Evolutionary conservation across 345 rosid genomes (phyloP), one percentile per base, ranked within the genome.

Genomic region (Brassica juncea): DNA sequence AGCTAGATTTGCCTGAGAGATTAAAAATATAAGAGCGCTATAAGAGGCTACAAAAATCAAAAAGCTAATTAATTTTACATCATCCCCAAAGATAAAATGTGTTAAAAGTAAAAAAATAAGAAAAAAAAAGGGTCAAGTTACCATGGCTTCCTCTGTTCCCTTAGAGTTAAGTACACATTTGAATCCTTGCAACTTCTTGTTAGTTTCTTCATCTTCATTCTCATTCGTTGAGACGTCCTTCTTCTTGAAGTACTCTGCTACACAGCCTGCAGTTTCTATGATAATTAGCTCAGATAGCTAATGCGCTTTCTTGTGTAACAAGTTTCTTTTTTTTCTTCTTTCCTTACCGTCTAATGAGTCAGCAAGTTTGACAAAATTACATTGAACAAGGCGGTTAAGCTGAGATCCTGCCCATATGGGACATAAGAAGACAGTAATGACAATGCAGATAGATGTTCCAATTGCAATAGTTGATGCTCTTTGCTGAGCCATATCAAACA

Each of bases 381-480:
- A 84, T 42, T 77, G 83, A 74, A 84, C 78, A 66, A 89, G 85
- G 66, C 62, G 76, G 76, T 93, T 93, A 76, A 93, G 97, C 81
- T 93, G 91, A 32, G 68, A 66, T 8, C 97, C 94, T 3, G 94
- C 98, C 97, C 97, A 93, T 6, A 88, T 84, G 66, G 94, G 98
- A 67, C 80, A 91, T 62, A 87, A 44, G 57, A 87, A 57, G 80
- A 86, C 86, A 86, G 87, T 84, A 39, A 85, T 82, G 63, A 89
- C 35, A 57, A 91, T 79, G 86, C 93, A 90, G 3, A 90, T 57
- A 49, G 91, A 80, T 37, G 87, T 77, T 57, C 98, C 94, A n/a
- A 88, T 83, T 4, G 81, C 87, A 30, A 91, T 80, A 12, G 97
- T 88, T 25, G 92, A 86, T 34, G 86, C 39, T 83, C 98, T 91